These are phyloP conservation scores for Clonostachys chloroleuca DNA, from an alignment of 2,329 filamentous ascomycete species.

Conservation along the genomic window DNA sequence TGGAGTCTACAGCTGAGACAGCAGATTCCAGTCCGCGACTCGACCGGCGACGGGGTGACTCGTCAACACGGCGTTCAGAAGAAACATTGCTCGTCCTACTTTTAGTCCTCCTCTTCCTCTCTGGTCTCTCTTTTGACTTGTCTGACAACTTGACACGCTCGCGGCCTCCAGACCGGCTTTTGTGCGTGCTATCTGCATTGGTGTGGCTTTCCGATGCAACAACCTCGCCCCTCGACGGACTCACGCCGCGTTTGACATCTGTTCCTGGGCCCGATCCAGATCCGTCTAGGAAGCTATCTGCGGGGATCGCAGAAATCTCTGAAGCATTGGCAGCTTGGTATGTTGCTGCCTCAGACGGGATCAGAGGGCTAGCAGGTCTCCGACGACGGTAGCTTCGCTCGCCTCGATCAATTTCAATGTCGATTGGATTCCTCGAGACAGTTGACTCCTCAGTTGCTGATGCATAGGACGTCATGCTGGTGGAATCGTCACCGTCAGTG, in stretches of 20 bases:
- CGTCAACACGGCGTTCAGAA: conserved; percentile 42
- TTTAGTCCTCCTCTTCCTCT: conserved; percentile 42
- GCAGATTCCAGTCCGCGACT: conserved; percentile 48
- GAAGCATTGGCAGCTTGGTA: conserved; percentile 67
- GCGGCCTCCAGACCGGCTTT: conserved; percentile 34
- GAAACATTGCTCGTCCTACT: conserved; percentile 43
- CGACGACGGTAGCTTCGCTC: conserved; percentile 33
- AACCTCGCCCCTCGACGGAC: conserved; percentile 31
- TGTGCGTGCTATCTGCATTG: conserved; percentile 10
- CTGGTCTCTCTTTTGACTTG: conserved; percentile 39
- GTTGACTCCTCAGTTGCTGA: conserved; percentile 79
- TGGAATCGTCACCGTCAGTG: conserved; percentile 53
- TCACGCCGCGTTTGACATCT: conserved; percentile 32
- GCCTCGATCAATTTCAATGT: conserved; percentile 81
- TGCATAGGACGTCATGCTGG: conserved; percentile 68
- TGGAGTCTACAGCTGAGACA: conserved; percentile 49
- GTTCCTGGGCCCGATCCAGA: conserved; percentile 34
- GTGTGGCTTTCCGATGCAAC: conserved; percentile 27
- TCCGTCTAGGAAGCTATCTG: conserved; percentile 59
- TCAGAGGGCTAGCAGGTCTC: conserved; percentile 64
- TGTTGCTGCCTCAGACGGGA: conserved; percentile 46
- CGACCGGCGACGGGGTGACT: conserved; percentile 41
- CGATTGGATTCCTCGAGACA: conserved; percentile 71
- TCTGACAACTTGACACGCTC: conserved; percentile 34
- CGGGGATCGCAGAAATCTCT: conserved; percentile 76